phyloP scores from a whole-genome alignment of 225 moss, liverwort and hornwort species.

The Polytrichum commune region DNA sequence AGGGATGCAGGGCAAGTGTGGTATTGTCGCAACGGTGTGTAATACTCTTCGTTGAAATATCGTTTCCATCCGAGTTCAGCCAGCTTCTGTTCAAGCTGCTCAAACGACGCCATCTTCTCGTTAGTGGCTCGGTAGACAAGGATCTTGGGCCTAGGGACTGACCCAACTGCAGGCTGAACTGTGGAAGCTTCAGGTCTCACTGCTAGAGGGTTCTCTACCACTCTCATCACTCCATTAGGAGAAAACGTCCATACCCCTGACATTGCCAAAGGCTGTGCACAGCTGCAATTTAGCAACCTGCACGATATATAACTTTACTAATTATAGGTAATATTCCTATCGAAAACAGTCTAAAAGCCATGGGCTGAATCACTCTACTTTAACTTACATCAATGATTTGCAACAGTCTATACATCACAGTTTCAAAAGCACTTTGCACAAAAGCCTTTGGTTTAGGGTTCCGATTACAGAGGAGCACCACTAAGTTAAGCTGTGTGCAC shows the following conservation, averaged over 20 bases:
- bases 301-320: too few relatives aligned
- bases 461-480: too few relatives aligned
- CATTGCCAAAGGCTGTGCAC: conserved; percentile 14
- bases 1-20: conserved; percentile 16
- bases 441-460: too few relatives aligned
- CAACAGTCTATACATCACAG: too few relatives aligned
- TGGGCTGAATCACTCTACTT: too few relatives aligned
- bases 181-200: conserved; percentile 4
- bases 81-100: conserved; percentile 40
- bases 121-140: conserved; percentile 31
- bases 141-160: conserved; percentile 17
- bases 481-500: too few relatives aligned
- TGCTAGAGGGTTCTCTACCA: conserved; percentile 19
- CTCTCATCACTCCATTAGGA: conserved; percentile 24
- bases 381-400: too few relatives aligned
- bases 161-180: conserved; percentile 7
- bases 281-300: too few relatives aligned
- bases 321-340: too few relatives aligned
- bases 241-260: conserved; percentile 45
- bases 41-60: background rate
- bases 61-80: conserved; percentile 29
- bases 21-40: conserved; percentile 18
- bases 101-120: conserved; percentile 30
- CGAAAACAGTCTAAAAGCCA: too few relatives aligned
- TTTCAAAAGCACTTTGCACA: too few relatives aligned